Evolutionary conservation across 805 yeast genomes (phyloP), one percentile per base, ranked within the genome.

Genomic region (Schizosaccharomyces japonicus): DNA sequence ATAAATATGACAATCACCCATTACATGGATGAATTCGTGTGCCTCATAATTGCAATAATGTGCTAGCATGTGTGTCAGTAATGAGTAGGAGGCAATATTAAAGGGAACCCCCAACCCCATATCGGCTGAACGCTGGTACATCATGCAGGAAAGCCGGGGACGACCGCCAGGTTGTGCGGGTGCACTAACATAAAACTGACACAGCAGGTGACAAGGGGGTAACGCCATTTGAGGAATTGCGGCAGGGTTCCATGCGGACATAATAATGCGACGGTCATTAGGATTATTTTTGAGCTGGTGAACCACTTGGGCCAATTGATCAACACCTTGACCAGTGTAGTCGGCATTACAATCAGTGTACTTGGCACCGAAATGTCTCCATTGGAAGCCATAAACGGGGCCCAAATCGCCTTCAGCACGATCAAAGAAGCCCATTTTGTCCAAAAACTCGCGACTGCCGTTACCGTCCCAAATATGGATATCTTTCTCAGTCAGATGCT

Each of bases 31-130:
- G 55, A 90, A 83, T 55, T 85, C 95, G 39, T 96, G 96, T 51
- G 94, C 79, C 54, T 84, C 93, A 81, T 85, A 77, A 53, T 74
- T 94, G 40, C 84, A 84, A n/a, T 90, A 79, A 52, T 81, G 82
- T 1, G 99, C 98, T 52, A 90, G 79, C 95, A 90, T 87, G 55
- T 73, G 78, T 1, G 95, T 85, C 51, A 90, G 68, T 48, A 90
- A 66, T 0, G 98, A 94, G 59, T 90, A 90, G 0, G 95, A 83
- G 0, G 99, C 98, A 57, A 90, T 90, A 60, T 90, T 90, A 63
- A 90, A 90, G 0, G 99, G 99, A 21, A 90, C 96, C 11, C 99
- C 99, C n/a, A 90, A 71, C 0, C 99, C 99, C 95, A 90, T 85
- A 59, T 90, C 99, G 63, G 96, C 87, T n/a, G 94, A 80, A 57